Evolutionary conservation across 2,329 filamentous ascomycete species (phyloP), one percentile per base, ranked within the genome.

Genomic region (Whalleya microplaca): DNA sequence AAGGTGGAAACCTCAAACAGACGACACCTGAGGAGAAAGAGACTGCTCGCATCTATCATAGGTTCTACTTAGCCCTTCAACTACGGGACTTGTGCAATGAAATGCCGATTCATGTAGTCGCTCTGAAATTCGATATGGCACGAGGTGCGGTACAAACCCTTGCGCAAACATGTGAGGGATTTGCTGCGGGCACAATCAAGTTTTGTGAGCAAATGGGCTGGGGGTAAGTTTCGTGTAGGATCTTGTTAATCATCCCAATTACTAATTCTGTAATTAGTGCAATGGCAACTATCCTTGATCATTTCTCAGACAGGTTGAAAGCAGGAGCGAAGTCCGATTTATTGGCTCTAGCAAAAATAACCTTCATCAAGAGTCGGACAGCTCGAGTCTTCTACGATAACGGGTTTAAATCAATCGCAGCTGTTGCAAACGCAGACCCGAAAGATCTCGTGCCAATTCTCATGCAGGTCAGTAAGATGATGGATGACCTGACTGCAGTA

Each of bases 61-160:
- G 90, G 14, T 91, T 90, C 64, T 93, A 92, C 69, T 78, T 89
- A 16, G 88, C 90, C 5, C 81, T 92, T 42, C 90, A 92, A 68
- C 80, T 93, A n/a, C 85, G 89, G 32, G 89, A 92, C 68, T 75
- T 93, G 37, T 92, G 89, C 71, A 92, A 91, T 69, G 90, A 93
- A 69, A 76, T 88, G 55, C 89, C 90, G 0, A 80, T 92, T 29
- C 84, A 90, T 62, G 74, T 80, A 2, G 87, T 92, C 23, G 86
- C 89, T 21, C 78, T 79, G 16, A 91, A 90, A 67, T 93, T 91
- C 68, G 82, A 85, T 58, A 84, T 85, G 56, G 85, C 88, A 8
- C 82, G 90, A 19, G 90, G 89, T 1, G 80, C 83, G 4, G 84
- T 92, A 10, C 90, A 93, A 71, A 89, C 80, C 19, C 77, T 92